These are phyloP conservation scores for Mycosphaerella sp. DNA, from an alignment of 2,329 filamentous ascomycete genomes.

Conservation along the genomic window DNA sequence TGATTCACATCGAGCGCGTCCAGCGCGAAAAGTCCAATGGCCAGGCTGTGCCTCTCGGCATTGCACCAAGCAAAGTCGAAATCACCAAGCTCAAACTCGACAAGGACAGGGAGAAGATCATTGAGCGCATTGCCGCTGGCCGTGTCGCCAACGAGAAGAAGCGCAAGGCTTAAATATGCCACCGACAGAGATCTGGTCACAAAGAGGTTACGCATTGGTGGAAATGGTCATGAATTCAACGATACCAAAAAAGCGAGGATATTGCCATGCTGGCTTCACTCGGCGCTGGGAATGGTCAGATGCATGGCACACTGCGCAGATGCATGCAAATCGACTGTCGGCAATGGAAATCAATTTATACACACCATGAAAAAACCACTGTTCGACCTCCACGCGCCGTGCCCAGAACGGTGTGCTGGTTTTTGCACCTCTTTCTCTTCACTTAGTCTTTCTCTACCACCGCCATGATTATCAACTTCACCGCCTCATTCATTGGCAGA, in stretches of 20 bases:
- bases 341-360: conserved; percentile 13
- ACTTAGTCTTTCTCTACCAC: conserved; percentile 21
- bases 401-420: conserved; percentile 12
- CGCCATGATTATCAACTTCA: conserved; percentile 86
- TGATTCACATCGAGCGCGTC: conserved; percentile 95
- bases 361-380: conserved; percentile 1
- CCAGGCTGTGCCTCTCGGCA: conserved; percentile 88
- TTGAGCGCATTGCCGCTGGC: conserved; percentile 76
- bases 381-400: conserved; percentile 4
- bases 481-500: conserved; percentile 64
- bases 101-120: conserved; percentile 86
- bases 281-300: conserved; percentile 3
- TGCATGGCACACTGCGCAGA: conserved; percentile 2
- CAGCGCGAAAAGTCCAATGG: conserved; percentile 96
- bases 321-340: conserved; percentile 8
- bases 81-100: conserved; percentile 99
- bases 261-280: not conserved
- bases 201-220: conserved; percentile 11
- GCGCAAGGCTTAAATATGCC: conserved; percentile 18
- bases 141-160: conserved; percentile 64
- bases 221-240: conserved; percentile 4
- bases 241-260: conserved; percentile 6
- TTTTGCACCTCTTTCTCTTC: not conserved
- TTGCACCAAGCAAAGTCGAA: conserved; percentile 95
- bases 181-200: conserved; percentile 3